Percentiles rank a stretch among this genome's conserved stretches.
Conservation (phyloP, 495 filamentous ascomycete species). For the Poronia punctata region DNA sequence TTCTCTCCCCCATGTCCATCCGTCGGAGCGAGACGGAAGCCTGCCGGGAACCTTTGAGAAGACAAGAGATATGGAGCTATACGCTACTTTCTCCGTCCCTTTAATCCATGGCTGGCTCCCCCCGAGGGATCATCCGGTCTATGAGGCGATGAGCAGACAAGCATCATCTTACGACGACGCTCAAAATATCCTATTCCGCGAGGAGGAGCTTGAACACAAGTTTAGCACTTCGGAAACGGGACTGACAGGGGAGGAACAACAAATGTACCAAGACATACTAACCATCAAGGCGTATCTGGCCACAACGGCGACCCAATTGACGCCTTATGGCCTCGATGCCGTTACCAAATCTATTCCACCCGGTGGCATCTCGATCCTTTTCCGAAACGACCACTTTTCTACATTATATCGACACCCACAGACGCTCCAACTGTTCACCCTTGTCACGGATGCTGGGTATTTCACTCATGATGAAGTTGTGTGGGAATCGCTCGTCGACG, state of each 20-base stretch:
- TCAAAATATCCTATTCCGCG: conserved; percentile 77
- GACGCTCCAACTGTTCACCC: conserved; percentile 60
- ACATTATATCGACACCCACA: conserved; percentile 79
- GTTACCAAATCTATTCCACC: conserved; percentile 58
- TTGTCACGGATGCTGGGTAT: conserved; percentile 92
- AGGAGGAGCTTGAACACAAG: conserved; percentile 81
- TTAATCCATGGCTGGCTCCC: conserved; percentile 94
- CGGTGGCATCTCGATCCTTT: conserved; percentile 77
- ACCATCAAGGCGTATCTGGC: conserved; percentile 75
- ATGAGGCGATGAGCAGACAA: conserved; percentile 59
- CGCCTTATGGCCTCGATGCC: conserved; percentile 66
- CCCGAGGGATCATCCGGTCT: conserved; percentile 50
- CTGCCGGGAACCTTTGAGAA: conserved; percentile 70
- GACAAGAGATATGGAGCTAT: conserved; percentile 77
- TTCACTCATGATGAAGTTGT: conserved; percentile 84
- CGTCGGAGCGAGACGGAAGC: conserved; percentile 35
- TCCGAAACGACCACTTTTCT: conserved; percentile 94
- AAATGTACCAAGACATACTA: conserved; percentile 68
- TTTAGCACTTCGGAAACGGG: conserved; percentile 45
- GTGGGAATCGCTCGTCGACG: conserved; percentile 88
- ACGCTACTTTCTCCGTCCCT: conserved; percentile 78
- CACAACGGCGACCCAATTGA: conserved; percentile 78
- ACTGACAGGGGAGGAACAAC: conserved; percentile 59
- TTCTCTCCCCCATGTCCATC: conserved; percentile 33
- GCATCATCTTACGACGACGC: conserved; percentile 84